Evolutionary conservation across 305 asterid species (phyloP).

Genomic region (Fraxinus platypoda): DNA sequence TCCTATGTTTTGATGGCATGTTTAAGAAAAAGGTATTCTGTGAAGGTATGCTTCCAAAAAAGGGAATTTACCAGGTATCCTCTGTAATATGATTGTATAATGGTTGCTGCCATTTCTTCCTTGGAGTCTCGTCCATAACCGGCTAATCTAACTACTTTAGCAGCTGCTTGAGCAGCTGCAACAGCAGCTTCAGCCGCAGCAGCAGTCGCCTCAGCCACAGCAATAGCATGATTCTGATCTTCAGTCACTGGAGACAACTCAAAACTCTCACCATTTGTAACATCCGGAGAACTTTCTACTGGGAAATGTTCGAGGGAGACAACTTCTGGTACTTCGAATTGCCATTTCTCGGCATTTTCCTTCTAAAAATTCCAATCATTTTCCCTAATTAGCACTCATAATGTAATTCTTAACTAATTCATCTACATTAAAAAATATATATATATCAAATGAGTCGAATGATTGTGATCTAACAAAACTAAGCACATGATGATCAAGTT

Average conservation of each 20-base stretch:
- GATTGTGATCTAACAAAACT: slow-evolving; percentile 43
- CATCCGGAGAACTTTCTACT: slow-evolving; percentile 74
- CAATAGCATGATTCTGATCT: slow-evolving; percentile 41
- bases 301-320: slow-evolving; percentile 86
- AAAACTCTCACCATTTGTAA: slow-evolving; percentile 47
- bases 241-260: slow-evolving; percentile 37
- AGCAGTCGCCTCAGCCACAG: slow-evolving; percentile 59
- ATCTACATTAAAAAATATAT: not conserved
- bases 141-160: slow-evolving; percentile 48
- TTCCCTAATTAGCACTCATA: not conserved
- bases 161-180: slow-evolving; percentile 44
- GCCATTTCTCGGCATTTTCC: slow-evolving; percentile 67
- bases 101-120: slow-evolving; percentile 71
- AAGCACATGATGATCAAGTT: slow-evolving; percentile 50
- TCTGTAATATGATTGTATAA: slow-evolving; percentile 81
- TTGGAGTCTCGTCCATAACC: slow-evolving; percentile 66
- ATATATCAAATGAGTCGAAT: slow-evolving; percentile 1
- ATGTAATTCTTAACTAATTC: not conserved
- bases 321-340: slow-evolving; percentile 72
- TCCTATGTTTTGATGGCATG: not conserved
- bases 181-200: slow-evolving; percentile 67
- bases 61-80: slow-evolving; percentile 67
- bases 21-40: not conserved
- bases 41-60: not conserved
- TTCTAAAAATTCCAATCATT: slow-evolving; percentile 33